Evolutionary conservation across 108 stramenopile species (phyloP), one percentile per base, ranked within the genome.

Genomic region (Fistulifera pelliculosa): DNA sequence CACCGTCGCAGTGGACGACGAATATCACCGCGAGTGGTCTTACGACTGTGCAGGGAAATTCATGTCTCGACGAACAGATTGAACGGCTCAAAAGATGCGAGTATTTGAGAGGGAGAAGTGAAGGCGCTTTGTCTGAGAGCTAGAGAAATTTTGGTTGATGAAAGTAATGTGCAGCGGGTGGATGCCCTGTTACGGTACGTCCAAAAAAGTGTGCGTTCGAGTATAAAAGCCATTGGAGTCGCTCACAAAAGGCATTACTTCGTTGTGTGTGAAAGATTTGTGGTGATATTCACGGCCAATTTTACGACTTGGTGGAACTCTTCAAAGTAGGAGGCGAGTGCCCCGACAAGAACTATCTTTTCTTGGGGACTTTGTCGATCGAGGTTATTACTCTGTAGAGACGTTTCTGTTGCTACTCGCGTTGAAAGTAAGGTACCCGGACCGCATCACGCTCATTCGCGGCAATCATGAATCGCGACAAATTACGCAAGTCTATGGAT

Each of bases 311-410:
- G 24, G 77, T 98, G 44, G 96, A 90, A 71, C 85, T 99, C 35
- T 98, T 99, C 79, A 95, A 96, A 59, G 97, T 98, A 0, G 99
- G 99, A 1, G 99, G 99, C 22, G 95, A 94, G 54, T 96, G 95
- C 43, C 99, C 99, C 0, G 90, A 93, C 52, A 90, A 88, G 40
- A 98, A 98, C 66, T 99, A 99, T 61, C 72, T 99, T 15, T 99
- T 99, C 70, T 99, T 41, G 99, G 99, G 1, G 99, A 99, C 68
- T 99, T 99, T 67, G 99, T 99, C 52, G 99, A 99, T 62, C 89
- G 99, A 31, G 99, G 99, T 1, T 96, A 97, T 56, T 97, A 99
- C 74, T 79, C 76, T 44, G 99, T 99, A 16, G 99, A 99, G 71
- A 98, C 99, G 21, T 97, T 98, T 56, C 62, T 97, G 0, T 69